phyloP scores from a whole-genome alignment of 129 eudicot genomes.

The Solidago caesia region DNA sequence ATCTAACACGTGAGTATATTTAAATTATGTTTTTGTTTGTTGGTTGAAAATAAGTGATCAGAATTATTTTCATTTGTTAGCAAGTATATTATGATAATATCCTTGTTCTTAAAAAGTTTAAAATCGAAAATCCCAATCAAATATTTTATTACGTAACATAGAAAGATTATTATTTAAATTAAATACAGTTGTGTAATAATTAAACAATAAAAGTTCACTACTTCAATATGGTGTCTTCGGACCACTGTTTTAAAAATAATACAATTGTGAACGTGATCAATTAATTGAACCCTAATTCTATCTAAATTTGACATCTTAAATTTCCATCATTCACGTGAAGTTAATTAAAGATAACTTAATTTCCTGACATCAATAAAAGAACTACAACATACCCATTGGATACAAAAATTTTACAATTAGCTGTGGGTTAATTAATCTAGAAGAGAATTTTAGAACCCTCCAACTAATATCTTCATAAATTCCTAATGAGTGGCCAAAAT shows the following conservation, averaged over 20 bases:
- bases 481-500: constrained; percentile 26
- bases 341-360: constrained; percentile 25
- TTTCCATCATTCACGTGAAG: constrained; percentile 24
- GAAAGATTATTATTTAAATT: too few species aligned
- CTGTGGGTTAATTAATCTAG: constrained; percentile 17
- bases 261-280: constrained; percentile 21
- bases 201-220: background rate
- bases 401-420: constrained; percentile 21
- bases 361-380: constrained; percentile 23
- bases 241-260: constrained; percentile 12
- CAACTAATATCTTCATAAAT: constrained; percentile 28
- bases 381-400: constrained; percentile 41
- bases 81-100: too few species aligned
- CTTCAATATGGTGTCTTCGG: constrained; percentile 16
- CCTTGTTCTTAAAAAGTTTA: too few species aligned
- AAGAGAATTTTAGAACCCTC: constrained; percentile 24
- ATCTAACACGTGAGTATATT: too few species aligned
- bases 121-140: too few species aligned
- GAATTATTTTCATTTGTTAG: too few species aligned
- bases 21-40: too few species aligned
- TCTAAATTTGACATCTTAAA: constrained; percentile 21
- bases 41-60: too few species aligned
- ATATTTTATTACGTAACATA: too few species aligned
- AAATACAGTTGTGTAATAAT: background rate
- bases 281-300: constrained; percentile 26